phyloP scores from a whole-genome alignment of 257 asterid species.

The Solanum habrochaites region DNA sequence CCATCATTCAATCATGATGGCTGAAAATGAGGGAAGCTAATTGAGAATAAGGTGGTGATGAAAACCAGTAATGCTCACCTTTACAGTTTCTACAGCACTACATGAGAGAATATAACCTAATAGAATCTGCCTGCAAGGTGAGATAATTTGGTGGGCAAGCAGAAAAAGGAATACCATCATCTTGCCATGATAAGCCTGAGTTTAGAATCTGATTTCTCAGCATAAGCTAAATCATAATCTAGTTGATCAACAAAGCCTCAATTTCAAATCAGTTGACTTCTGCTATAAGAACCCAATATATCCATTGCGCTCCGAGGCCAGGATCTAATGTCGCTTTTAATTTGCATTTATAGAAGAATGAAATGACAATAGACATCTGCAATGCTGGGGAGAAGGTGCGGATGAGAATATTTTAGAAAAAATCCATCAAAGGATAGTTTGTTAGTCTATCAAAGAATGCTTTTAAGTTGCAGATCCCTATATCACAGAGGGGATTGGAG shows the following conservation, averaged over 20 bases:
- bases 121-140: not conserved
- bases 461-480: not conserved
- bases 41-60: not conserved
- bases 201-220: not conserved
- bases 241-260: not conserved
- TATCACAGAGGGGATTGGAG: not conserved
- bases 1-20: not conserved
- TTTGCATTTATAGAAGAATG: constrained; percentile 11
- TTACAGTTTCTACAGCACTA: not conserved
- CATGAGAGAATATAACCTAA: not conserved
- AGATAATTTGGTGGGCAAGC: not conserved
- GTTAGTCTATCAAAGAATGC: constrained; percentile 2
- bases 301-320: not conserved
- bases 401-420: not conserved
- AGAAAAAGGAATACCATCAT: not conserved
- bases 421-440: constrained; percentile 10
- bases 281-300: not conserved
- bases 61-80: not conserved
- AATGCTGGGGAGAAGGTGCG: not conserved
- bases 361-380: not conserved
- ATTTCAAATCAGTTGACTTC: not conserved
- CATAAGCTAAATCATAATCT: not conserved
- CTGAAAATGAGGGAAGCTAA: not conserved
- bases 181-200: not conserved
- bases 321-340: constrained; percentile 22